These are phyloP conservation scores for Xylariales sp. DNA, from an alignment of 2,329 filamentous ascomycete genomes.

Conservation along the genomic window DNA sequence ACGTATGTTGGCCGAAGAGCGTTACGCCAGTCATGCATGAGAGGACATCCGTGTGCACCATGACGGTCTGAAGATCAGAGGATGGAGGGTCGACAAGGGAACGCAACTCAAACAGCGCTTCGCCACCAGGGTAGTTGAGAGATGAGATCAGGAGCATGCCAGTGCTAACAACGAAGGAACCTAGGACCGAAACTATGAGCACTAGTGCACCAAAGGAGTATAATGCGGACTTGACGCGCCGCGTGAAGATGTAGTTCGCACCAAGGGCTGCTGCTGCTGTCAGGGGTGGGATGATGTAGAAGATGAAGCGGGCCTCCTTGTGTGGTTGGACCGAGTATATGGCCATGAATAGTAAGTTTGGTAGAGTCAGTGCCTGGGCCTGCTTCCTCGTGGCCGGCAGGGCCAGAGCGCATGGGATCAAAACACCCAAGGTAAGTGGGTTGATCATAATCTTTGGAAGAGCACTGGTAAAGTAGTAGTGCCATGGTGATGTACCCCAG, in stretches of 20 bases:
- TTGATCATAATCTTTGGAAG: slow-evolving; percentile 82
- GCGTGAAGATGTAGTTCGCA: slow-evolving; percentile 65
- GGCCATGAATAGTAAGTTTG: slow-evolving; percentile 66
- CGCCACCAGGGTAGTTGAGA: slow-evolving; percentile 89
- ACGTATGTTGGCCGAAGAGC: slow-evolving; percentile 53
- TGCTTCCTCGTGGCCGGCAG: slow-evolving; percentile 40
- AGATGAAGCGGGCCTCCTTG: slow-evolving; percentile 93
- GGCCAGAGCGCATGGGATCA: slow-evolving; percentile 48
- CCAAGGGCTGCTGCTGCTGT: slow-evolving; percentile 73
- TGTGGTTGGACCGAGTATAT: slow-evolving; percentile 88
- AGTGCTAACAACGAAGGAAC: slow-evolving; percentile 55
- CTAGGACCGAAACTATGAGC: slow-evolving; percentile 55
- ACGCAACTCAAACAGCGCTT: slow-evolving; percentile 60
- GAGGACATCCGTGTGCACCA: slow-evolving; percentile 61
- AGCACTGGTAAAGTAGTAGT: slow-evolving; percentile 80
- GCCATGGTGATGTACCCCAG: slow-evolving; percentile 84
- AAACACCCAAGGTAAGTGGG: slow-evolving; percentile 57
- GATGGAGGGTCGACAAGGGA: slow-evolving; percentile 28
- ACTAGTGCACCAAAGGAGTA: slow-evolving; percentile 50
- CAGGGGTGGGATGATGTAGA: slow-evolving; percentile 78
- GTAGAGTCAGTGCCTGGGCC: slow-evolving; percentile 51
- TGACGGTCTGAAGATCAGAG: slow-evolving; percentile 26
- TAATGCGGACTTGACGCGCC: slow-evolving; percentile 55
- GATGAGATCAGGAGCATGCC: slow-evolving; percentile 73
- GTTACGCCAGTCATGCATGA: slow-evolving; percentile 69